Conservation (phyloP, 2,329 filamentous ascomycete genomes). For the Didymella lethalis region DNA sequence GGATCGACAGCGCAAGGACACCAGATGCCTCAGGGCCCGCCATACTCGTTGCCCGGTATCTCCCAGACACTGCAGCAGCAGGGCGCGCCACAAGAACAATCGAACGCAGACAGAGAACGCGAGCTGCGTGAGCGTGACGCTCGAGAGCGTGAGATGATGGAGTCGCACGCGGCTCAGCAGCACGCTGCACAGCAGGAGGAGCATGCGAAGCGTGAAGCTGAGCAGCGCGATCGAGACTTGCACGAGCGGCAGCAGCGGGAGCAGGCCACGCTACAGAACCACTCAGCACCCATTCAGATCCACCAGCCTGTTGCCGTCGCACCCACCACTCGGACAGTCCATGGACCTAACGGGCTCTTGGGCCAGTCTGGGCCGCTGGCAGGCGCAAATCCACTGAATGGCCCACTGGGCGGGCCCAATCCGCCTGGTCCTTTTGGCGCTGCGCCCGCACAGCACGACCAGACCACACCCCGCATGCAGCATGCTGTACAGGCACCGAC, state of each 20-base stretch:
- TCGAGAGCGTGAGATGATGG: constrained; percentile 63
- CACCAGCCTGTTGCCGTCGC: constrained; percentile 86
- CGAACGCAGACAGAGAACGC: constrained; percentile 54
- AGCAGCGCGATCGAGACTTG: constrained; percentile 65
- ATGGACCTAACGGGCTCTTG: constrained; percentile 89
- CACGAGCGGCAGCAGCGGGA: constrained; percentile 66
- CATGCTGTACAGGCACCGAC: constrained; percentile 64
- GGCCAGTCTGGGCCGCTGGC: constrained; percentile 62
- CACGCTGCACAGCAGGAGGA: constrained; percentile 62
- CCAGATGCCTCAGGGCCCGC: constrained; percentile 48
- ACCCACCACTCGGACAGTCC: constrained; percentile 80
- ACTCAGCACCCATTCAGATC: constrained; percentile 85
- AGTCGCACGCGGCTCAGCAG: constrained; percentile 54
- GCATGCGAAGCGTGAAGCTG: constrained; percentile 53
- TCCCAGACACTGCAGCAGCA: constrained; percentile 52
- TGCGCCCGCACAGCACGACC: constrained; percentile 67
- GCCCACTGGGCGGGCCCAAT: constrained; percentile 65
- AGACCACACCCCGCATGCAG: constrained; percentile 66
- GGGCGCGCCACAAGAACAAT: constrained; percentile 47
- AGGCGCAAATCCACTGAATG: constrained; percentile 58
- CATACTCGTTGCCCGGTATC: constrained; percentile 56
- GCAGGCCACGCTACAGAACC: constrained; percentile 82
- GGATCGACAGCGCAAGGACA: constrained; percentile 45
- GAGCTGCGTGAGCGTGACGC: constrained; percentile 55
- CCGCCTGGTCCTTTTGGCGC: constrained; percentile 74